Base-by-base conservation (phyloP, 306 rosid genomes). In the Lagenaria siceraria region DNA sequence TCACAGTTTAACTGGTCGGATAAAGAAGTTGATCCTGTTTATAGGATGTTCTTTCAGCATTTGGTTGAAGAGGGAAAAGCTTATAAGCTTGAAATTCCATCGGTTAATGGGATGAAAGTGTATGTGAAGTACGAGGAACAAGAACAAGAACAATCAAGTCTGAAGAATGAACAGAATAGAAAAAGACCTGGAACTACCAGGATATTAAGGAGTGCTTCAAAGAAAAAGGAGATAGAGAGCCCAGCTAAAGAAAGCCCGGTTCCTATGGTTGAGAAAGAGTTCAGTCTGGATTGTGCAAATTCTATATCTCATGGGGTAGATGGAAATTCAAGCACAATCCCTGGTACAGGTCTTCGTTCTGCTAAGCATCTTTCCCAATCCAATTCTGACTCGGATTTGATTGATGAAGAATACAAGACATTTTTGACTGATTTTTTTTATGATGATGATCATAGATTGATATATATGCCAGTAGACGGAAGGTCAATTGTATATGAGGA, bases 51-150 rank as follows among this genome's bases (percentile, higher is more conserved):
- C 51, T 66, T 87, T 65, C 80, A 82, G 74, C 79, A 77, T 65
- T 77, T 80, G 79, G 83, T 56, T 78, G 77, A 25, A 62, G 78
- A 78, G 75, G 84, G 86, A 5, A 70, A 79, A 17, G 82, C 86
- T 4, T 86, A 83, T 78, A 74, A 60, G 21, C 33, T 81, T 19
- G 74, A 75, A 55, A 58, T 72, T 51, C 51, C 66, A 68, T 55
- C 14, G 12, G 74, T 43, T 65, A 52, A 78, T 46, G 84, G 63
- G 74, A 33, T 46, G 40, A 17, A 69, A 33, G 19, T 53, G 10
- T 76, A 48, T 75, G 31, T 78, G 12, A 80, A 63, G 79, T 87
- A 85, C 46, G 89, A 83, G 52, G 62, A 49, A 19, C 48, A 40
- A 8, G 48, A 42, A 40, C 79, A 17, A 51, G 70, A 62, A 8